Conservation (phyloP, 192 early-diverging fungal species). For the Chytriomyces confervae region DNA sequence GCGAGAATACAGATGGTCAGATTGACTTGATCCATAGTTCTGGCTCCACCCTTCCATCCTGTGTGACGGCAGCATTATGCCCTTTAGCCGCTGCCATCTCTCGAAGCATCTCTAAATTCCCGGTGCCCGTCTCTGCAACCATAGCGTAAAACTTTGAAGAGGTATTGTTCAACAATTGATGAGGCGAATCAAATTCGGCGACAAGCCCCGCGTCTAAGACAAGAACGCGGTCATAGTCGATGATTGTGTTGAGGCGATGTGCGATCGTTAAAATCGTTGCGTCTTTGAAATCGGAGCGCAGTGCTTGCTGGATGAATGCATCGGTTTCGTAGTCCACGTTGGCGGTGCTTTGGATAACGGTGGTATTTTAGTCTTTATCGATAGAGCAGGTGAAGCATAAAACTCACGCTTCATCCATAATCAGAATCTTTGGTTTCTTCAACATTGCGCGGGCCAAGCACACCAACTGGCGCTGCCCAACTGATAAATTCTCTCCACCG, state of each 20-base stretch:
- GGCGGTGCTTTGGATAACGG: slow-evolving; percentile 58
- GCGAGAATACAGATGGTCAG: too few species aligned
- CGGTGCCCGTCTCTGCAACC: slow-evolving; percentile 72
- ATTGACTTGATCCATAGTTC: too few species aligned
- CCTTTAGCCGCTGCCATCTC: slow-evolving; percentile 43
- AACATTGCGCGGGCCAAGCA: slow-evolving; percentile 64
- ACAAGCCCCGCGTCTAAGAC: slow-evolving; percentile 52
- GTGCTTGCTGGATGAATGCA: slow-evolving; percentile 68
- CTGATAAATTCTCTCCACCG: slow-evolving; percentile 83
- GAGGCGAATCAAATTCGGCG: slow-evolving; percentile 60
- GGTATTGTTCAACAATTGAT: slow-evolving; percentile 48
- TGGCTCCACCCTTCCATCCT: too few species aligned
- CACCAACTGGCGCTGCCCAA: slow-evolving; percentile 72
- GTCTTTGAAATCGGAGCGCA: slow-evolving; percentile 56
- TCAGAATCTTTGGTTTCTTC: slow-evolving; percentile 48
- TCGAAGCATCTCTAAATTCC: slow-evolving; percentile 63
- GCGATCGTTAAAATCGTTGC: slow-evolving; percentile 58
- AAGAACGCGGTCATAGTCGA: slow-evolving; percentile 46
- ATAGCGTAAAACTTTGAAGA: slow-evolving; percentile 59
- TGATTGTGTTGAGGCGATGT: slow-evolving; percentile 31
- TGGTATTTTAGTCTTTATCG: slow-evolving; percentile 62
- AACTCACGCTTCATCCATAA: slow-evolving; percentile 61
- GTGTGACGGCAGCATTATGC: too few species aligned
- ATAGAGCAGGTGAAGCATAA: slow-evolving; percentile 29
- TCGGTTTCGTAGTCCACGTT: slow-evolving; percentile 83